Conservation (phyloP, 306 rosid species). For the Quercus wislizeni region DNA sequence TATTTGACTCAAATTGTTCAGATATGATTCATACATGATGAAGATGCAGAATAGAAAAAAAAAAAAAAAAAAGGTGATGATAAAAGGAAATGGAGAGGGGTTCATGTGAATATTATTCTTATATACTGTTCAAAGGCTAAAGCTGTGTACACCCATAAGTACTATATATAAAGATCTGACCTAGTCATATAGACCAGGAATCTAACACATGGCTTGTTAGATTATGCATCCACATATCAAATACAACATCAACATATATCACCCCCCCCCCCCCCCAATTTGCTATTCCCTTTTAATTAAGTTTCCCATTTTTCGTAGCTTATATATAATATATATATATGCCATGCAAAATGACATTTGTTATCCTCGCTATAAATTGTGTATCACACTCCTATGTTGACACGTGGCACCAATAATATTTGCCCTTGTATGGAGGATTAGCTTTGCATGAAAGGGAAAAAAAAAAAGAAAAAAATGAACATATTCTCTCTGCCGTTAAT, state of each 20-base stretch:
- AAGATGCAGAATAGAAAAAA: slow-evolving; percentile 13
- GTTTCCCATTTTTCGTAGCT: too few relatives aligned
- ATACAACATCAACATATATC: slow-evolving; percentile 32
- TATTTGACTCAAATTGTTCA: too few relatives aligned
- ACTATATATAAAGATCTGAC: slow-evolving; percentile 38
- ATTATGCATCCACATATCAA: slow-evolving; percentile 47
- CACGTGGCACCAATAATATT: too few relatives aligned
- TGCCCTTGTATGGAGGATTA: slow-evolving; percentile 24
- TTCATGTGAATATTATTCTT: slow-evolving; percentile 63
- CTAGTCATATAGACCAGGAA: slow-evolving; percentile 60
- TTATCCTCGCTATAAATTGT: too few relatives aligned
- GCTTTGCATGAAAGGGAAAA: slow-evolving; percentile 22
- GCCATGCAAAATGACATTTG: too few relatives aligned
- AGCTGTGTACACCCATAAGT: slow-evolving; percentile 22
- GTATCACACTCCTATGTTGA: too few relatives aligned
- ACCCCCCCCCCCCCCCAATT: slow-evolving; percentile 15
- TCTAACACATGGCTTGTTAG: slow-evolving; percentile 76
- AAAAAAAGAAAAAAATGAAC: background rate
- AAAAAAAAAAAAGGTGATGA: slow-evolving; percentile 30
- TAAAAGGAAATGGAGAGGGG: slow-evolving; percentile 34
- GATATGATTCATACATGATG: too few relatives aligned
- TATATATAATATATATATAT: too few relatives aligned
- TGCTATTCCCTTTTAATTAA: background rate
- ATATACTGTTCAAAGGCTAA: slow-evolving; percentile 32
- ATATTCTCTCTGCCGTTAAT: slow-evolving; percentile 10